Percentiles rank a stretch among this genome's conserved stretches.
Evolutionary conservation across 2,329 filamentous ascomycete genomes (phyloP).

Genomic region (Metarhizium sp.): DNA sequence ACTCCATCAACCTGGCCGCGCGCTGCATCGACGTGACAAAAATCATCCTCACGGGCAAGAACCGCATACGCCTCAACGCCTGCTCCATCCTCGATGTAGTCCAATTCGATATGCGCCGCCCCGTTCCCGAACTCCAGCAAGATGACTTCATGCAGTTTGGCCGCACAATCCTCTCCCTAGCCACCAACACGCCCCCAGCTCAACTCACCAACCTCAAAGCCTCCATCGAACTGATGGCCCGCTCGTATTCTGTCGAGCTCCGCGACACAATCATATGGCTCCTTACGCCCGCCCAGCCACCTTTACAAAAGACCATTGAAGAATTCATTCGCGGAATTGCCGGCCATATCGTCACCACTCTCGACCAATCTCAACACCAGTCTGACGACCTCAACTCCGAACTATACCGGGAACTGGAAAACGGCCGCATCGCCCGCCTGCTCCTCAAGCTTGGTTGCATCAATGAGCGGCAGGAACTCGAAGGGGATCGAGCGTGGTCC

Average conservation of each 20-base stretch:
- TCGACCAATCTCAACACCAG: conserved; percentile 71
- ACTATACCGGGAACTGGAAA: conserved; percentile 76
- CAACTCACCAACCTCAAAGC: conserved; percentile 54
- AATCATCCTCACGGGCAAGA: conserved; percentile 82
- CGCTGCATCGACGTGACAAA: conserved; percentile 82
- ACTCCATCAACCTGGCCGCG: conserved; percentile 71
- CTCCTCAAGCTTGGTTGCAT: conserved; percentile 76
- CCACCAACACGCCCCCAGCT: conserved; percentile 52
- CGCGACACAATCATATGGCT: conserved; percentile 78
- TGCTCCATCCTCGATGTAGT: conserved; percentile 87
- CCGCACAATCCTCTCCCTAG: conserved; percentile 72
- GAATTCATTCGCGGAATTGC: conserved; percentile 72
- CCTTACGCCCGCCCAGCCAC: conserved; percentile 51
- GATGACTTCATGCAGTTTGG: conserved; percentile 84
- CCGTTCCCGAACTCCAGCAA: conserved; percentile 69
- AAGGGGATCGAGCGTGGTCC: conserved; percentile 70
- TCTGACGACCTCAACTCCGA: conserved; percentile 66
- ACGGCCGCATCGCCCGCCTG: conserved; percentile 73
- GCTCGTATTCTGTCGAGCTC: conserved; percentile 69
- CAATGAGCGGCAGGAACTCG: conserved; percentile 82
- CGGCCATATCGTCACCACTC: conserved; percentile 61
- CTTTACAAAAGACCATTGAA: conserved; percentile 61
- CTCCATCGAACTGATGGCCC: conserved; percentile 65
- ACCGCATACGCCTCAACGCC: conserved; percentile 77
- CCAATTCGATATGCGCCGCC: conserved; percentile 62